phyloP scores from a whole-genome alignment of 345 rosid species.

The Mangifera indica region DNA sequence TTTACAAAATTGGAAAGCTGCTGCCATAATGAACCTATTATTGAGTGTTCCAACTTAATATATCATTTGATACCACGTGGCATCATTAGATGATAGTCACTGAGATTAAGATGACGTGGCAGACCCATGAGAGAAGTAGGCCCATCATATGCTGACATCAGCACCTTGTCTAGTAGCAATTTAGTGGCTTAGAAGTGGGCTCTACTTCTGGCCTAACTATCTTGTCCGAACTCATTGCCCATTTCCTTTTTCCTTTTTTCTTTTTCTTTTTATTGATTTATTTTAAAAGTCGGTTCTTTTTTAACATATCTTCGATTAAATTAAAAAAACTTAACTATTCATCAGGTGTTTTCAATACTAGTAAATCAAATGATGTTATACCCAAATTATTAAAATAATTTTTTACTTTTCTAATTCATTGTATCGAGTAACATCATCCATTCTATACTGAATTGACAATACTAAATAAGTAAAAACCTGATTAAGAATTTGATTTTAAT shows the following conservation, averaged over 20 bases:
- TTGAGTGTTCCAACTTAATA: neutral
- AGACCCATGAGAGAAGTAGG: neutral
- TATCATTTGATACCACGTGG: neutral
- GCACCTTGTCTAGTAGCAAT: neutral
- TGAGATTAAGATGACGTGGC: constrained; percentile 4
- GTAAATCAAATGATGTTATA: no score
- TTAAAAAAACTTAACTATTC: no score
- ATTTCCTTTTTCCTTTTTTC: neutral
- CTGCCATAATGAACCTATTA: neutral
- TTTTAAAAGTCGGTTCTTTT: neutral
- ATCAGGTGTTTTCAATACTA: no score
- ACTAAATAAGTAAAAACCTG: no score
- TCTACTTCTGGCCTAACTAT: constrained; percentile 15
- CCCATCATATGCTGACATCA: neutral
- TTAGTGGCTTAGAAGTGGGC: neutral
- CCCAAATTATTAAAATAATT: no score
- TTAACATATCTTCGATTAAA: no score
- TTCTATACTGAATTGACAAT: no score
- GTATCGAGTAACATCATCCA: no score
- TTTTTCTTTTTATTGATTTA: neutral
- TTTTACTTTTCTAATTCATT: no score
- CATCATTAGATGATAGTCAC: neutral
- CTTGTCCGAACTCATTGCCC: neutral
- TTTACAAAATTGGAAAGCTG: neutral
- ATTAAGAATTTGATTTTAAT: no score